Conservation (phyloP, 108 stramenopile species). For the Cyclostephanos tholiformis region DNA sequence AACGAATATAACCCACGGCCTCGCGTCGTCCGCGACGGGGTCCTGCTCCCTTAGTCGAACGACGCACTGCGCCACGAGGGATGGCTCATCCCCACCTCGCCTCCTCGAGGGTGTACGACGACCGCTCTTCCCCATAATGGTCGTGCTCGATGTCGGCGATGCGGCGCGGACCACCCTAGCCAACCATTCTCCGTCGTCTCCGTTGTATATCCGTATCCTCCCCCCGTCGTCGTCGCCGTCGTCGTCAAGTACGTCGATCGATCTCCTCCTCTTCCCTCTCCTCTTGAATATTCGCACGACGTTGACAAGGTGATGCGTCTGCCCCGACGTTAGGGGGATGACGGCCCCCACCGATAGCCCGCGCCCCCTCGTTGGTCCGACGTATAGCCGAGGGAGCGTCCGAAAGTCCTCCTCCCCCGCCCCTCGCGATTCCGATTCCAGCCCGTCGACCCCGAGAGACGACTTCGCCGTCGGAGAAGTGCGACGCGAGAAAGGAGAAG, state of each 20-base stretch:
- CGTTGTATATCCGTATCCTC: constrained; percentile 73
- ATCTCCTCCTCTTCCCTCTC: constrained; percentile 24
- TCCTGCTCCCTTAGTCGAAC: constrained; percentile 51
- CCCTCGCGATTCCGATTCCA: no score
- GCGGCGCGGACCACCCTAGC: constrained; percentile 46
- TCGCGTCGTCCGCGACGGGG: background rate
- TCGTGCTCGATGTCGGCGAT: background rate
- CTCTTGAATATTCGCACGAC: constrained; percentile 76
- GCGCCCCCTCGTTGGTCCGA: constrained; percentile 10
- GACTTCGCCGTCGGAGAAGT: no score
- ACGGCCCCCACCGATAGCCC: constrained; percentile 3
- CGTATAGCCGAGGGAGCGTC: constrained; percentile 45
- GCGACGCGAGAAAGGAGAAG: no score
- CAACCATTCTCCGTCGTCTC: constrained; percentile 79
- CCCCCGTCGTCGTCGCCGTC: constrained; percentile 1
- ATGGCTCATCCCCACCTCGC: constrained; percentile 11
- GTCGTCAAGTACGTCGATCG: background rate
- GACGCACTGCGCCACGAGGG: constrained; percentile 54
- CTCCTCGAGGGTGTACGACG: constrained; percentile 12
- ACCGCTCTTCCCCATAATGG: background rate
- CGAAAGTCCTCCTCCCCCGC: constrained; percentile 8
- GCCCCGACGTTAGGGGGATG: constrained; percentile 55
- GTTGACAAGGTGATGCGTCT: constrained; percentile 73
- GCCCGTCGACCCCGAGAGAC: no score
- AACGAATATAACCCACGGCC: constrained; percentile 52